Percentiles rank a stretch among this genome's conserved stretches.
phyloP scores from a whole-genome alignment of 2,329 filamentous ascomycete species.

The Fusarium fujikuroi region DNA sequence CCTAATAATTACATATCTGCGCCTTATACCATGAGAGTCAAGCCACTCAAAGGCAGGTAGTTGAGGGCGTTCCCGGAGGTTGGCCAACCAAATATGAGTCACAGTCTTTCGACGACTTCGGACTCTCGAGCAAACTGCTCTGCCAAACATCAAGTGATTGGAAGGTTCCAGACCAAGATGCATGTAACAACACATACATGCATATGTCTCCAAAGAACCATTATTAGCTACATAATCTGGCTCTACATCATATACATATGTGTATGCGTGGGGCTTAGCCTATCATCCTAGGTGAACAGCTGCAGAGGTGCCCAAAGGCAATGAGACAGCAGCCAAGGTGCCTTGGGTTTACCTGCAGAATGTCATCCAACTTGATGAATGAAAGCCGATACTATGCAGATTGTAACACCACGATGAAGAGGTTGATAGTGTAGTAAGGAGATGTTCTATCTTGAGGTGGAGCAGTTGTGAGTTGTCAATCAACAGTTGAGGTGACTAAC shows the following conservation, averaged over 20 bases:
- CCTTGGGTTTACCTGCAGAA: constrained; percentile 15
- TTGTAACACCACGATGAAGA: not conserved
- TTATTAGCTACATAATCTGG: constrained; percentile 1
- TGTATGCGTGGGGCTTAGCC: constrained; percentile 4
- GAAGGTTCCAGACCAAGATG: constrained; percentile 4
- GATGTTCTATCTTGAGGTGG: not conserved
- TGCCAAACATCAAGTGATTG: not conserved
- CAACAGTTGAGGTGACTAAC: not conserved
- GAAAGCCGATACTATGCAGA: not conserved
- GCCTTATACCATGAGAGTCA: not conserved
- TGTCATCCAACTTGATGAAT: not conserved
- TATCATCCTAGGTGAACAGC: constrained; percentile 4
- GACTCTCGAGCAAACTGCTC: not conserved
- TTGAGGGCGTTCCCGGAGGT: not conserved
- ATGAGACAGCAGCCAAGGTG: not conserved
- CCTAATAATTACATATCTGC: not conserved
- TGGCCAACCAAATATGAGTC: constrained; percentile 5
- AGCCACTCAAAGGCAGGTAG: not conserved
- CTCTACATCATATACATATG: constrained; percentile 13
- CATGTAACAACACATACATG: constrained; percentile 20
- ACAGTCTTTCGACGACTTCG: constrained; percentile 3
- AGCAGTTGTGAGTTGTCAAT: not conserved
- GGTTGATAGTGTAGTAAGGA: not conserved
- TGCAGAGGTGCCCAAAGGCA: constrained; percentile 25
- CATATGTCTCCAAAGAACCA: constrained; percentile 6